Percentiles rank a stretch among this genome's conserved stretches.
phyloP scores from a whole-genome alignment of 768 basidiomycete genomes.

The Tephrocybe sp. region DNA sequence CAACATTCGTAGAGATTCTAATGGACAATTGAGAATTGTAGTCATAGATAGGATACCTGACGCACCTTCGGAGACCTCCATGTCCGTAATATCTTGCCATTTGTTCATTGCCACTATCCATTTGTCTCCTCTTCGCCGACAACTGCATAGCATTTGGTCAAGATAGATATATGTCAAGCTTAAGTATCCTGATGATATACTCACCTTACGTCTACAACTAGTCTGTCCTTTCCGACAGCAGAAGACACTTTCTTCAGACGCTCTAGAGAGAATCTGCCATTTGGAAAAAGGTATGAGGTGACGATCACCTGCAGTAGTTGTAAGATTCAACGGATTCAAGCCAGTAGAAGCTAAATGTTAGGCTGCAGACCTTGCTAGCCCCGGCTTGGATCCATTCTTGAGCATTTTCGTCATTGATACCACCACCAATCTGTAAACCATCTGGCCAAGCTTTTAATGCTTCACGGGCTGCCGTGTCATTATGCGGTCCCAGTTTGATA shows the following conservation, averaged over 20 bases:
- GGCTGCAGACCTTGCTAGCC: slow-evolving; percentile 70
- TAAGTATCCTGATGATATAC: background rate
- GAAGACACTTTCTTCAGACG: slow-evolving; percentile 61
- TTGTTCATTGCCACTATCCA: slow-evolving; percentile 99
- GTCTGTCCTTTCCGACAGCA: slow-evolving; percentile 73
- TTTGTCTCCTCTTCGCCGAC: slow-evolving; percentile 66
- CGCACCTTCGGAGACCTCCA: slow-evolving; percentile 81
- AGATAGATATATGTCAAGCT: background rate
- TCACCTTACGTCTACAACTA: slow-evolving; percentile 95
- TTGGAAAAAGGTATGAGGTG: slow-evolving; percentile 94
- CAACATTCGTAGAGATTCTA: slow-evolving; percentile 77
- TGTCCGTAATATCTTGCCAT: slow-evolving; percentile 96
- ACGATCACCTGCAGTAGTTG: slow-evolving; percentile 77
- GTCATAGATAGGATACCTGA: background rate
- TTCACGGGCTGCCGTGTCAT: slow-evolving; percentile 84
- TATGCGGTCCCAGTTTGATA: slow-evolving; percentile 91
- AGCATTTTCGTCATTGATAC: slow-evolving; percentile 82
- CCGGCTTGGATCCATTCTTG: slow-evolving; percentile 82
- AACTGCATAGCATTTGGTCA: slow-evolving; percentile 44
- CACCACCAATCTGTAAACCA: slow-evolving; percentile 90
- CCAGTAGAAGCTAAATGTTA: background rate
- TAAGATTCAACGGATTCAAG: slow-evolving; percentile 7
- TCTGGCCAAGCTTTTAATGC: slow-evolving; percentile 84
- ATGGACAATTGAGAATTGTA: background rate
- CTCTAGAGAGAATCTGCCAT: slow-evolving; percentile 72